Evolutionary conservation across 208 protist genomes (phyloP), one percentile per base, ranked within the genome.

Genomic region (Leishmania martiniquensis): DNA sequence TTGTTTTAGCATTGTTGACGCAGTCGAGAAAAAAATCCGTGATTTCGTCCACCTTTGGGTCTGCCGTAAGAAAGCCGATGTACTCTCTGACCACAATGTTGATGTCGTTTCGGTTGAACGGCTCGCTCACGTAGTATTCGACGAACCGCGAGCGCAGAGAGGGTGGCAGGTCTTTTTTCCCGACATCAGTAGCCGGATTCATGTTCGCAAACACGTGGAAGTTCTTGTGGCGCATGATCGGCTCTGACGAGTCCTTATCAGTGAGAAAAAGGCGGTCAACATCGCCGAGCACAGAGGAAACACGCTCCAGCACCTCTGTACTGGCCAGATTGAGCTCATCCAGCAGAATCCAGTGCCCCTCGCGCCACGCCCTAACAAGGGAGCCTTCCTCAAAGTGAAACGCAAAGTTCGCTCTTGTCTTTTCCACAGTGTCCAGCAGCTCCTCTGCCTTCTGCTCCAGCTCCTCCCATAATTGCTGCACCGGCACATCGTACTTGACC

Each of bases 131-230:
- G 87, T 99, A 99, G 72, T 99, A 92, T 86, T 99, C 99, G 9
- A 98, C 99, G 83, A 99, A 99, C 54, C 98, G 91, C 20, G 95
- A 96, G 12, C 98, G 84, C 63, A 99, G 75, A 9, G 90, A 94
- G 39, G 92, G 91, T 1, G 98, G 96, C 49, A 99, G 89, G 60
- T 99, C 98, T 81, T 99, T 99, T 87, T 99, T 99, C 51, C 99
- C 99, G 39, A 99, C 97, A 85, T 99, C 99, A 9, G 99, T 99
- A 15, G 99, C 99, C 25, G 94, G 94, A 87, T 99, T 99, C 99
- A 99, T 99, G 86, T 99, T 99, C 12, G 98, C 99, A 85, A 99
- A 99, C 0, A 99, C 86, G 81, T 95, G 95, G 86, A 99, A 99
- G 78, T 99, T 97, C 29, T 96, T 94, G 88, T 99, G 99, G 42